phyloP scores from a whole-genome alignment of 1,139 yeast species.

The Hyphopichia khmerensis region DNA sequence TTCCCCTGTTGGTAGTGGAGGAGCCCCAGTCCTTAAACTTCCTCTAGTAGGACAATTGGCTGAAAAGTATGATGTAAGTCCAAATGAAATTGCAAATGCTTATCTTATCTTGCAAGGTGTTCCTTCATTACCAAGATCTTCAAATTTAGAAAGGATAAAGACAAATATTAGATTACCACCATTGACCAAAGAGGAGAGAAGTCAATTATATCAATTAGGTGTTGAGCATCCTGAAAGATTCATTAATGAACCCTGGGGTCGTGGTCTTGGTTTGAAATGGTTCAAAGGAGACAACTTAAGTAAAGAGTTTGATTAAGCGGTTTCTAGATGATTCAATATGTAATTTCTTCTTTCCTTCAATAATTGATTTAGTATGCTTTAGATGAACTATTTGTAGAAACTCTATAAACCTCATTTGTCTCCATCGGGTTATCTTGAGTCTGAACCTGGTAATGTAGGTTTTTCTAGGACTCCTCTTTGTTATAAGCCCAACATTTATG shows the following conservation, averaged over 20 bases:
- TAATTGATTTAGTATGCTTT: too few species aligned
- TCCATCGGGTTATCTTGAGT: too few species aligned
- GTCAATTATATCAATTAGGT: constrained; percentile 43
- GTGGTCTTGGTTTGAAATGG: constrained; percentile 35
- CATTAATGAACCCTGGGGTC: constrained; percentile 35
- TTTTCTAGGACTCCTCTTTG: too few species aligned
- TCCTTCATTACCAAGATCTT: constrained; percentile 32
- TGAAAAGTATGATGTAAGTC: constrained; percentile 28
- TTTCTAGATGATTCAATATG: too few species aligned
- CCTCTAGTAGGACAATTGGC: constrained; percentile 32
- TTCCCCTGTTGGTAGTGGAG: constrained; percentile 36
- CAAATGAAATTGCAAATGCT: constrained; percentile 36
- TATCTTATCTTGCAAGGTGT: constrained; percentile 38
- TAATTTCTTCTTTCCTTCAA: too few species aligned
- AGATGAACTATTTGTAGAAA: too few species aligned
- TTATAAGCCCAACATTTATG: too few species aligned
- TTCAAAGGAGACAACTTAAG: constrained; percentile 29
- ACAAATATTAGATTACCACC: constrained; percentile 33
- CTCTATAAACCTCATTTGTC: too few species aligned
- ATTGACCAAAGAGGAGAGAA: constrained; percentile 43
- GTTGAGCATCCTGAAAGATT: constrained; percentile 39
- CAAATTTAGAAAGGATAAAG: constrained; percentile 37
- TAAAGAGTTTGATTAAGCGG: constrained; percentile 2
- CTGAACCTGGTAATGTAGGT: too few species aligned
- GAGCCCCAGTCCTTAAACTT: constrained; percentile 36